phyloP scores from a whole-genome alignment of 2,329 filamentous ascomycete species.

The Parascedosporium putredinis region DNA sequence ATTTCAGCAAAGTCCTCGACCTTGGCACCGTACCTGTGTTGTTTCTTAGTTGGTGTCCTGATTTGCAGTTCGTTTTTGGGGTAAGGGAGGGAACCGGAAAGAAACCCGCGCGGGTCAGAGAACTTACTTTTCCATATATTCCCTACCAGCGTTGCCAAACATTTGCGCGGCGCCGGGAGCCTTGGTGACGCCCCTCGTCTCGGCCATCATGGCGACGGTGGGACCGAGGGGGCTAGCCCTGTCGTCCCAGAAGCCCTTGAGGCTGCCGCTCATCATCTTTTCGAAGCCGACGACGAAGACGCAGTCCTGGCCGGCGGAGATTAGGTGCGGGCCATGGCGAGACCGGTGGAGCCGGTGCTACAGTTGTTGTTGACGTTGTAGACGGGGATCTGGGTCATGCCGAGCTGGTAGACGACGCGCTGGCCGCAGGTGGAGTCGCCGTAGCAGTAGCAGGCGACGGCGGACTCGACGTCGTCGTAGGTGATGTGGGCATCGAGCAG shows the following conservation, averaged over 20 bases:
- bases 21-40: conserved; percentile 63
- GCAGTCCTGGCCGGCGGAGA: conserved; percentile 75
- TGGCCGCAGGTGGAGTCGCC: conserved; percentile 92
- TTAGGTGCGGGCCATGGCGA: conserved; percentile 76
- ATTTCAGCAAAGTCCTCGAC: conserved; percentile 89
- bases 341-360: conserved; percentile 84
- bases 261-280: conserved; percentile 91
- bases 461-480: conserved; percentile 93
- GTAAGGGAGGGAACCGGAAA: conserved; percentile 11
- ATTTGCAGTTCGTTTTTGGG: not conserved
- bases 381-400: conserved; percentile 91
- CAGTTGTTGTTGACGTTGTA: conserved; percentile 99
- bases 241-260: conserved; percentile 78
- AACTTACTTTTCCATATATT: conserved; percentile 85
- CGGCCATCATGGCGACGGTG: conserved; percentile 66
- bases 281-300: conserved; percentile 91
- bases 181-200: conserved; percentile 70
- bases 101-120: not conserved
- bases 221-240: conserved; percentile 69
- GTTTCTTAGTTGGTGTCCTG: not conserved
- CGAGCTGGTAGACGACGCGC: conserved; percentile 97
- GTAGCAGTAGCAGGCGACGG: conserved; percentile 96
- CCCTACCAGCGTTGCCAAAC: conserved; percentile 86
- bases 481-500: conserved; percentile 80
- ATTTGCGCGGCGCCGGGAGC: conserved; percentile 82